Evolutionary conservation across 192 early-diverging fungal species (phyloP).

Genomic region (Phlyctochytrium arcticum): DNA sequence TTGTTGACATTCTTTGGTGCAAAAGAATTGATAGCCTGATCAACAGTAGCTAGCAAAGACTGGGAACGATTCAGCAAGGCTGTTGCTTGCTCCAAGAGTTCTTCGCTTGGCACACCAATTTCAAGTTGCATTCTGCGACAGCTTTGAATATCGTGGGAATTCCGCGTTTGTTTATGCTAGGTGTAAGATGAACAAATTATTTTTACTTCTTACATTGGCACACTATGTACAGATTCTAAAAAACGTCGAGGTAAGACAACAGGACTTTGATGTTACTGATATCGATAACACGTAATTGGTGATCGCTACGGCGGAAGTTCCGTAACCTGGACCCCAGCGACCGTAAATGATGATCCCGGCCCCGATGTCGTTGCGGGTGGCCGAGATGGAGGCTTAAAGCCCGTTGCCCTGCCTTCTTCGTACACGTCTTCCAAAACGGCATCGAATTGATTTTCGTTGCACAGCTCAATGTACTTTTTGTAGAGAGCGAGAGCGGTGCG

Average conservation of each 20-base stretch:
- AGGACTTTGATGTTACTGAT: no score
- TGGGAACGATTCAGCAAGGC: not conserved
- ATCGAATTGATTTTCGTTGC: slow-evolving; percentile 62
- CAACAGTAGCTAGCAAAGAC: not conserved
- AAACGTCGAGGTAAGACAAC: no score
- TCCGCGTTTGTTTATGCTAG: no score
- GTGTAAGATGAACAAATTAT: no score
- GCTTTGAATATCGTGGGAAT: no score
- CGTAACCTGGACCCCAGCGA: slow-evolving; percentile 1
- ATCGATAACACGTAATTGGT: no score
- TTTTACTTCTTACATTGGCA: no score
- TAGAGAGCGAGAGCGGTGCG: slow-evolving; percentile 79
- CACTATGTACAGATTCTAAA: no score
- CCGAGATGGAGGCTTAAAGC: slow-evolving; percentile 34
- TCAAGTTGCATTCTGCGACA: no score
- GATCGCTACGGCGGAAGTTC: slow-evolving; percentile 8
- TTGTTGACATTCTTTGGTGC: no score
- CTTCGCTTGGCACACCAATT: not conserved
- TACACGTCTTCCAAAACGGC: slow-evolving; percentile 80
- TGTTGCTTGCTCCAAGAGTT: not conserved
- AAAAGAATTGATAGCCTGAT: not conserved
- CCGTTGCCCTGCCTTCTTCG: slow-evolving; percentile 53
- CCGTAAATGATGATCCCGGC: not conserved
- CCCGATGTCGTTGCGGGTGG: not conserved
- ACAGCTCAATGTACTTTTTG: slow-evolving; percentile 70